Evolutionary conservation across 169 alveolate species (phyloP).

Genomic region (Eimeria brunetti): DNA sequence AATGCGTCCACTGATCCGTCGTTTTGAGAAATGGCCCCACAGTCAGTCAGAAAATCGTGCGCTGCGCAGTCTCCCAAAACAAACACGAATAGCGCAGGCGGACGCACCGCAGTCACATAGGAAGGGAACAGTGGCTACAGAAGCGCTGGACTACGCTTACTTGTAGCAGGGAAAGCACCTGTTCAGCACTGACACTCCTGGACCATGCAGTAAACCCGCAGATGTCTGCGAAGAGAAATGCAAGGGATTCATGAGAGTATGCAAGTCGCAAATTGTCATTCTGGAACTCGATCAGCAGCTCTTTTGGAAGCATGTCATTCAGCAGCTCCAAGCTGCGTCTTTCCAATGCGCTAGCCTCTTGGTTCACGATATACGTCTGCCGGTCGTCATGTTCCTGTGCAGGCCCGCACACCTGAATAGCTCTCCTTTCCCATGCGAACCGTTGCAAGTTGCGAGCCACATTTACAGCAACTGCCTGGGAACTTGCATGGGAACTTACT

Average conservation of each 20-base stretch:
- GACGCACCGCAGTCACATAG: background rate
- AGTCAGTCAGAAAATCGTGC: background rate
- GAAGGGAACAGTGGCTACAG: background rate
- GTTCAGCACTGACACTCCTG: slow-evolving; percentile 91
- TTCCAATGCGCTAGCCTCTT: slow-evolving; percentile 71
- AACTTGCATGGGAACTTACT: background rate
- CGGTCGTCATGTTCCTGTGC: slow-evolving; percentile 74
- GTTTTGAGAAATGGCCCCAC: background rate
- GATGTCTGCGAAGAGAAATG: slow-evolving; percentile 99
- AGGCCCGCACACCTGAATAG: background rate
- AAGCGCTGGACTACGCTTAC: background rate
- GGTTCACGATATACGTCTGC: slow-evolving; percentile 76
- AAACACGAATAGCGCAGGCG: background rate
- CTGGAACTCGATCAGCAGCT: slow-evolving; percentile 91
- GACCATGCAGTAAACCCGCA: slow-evolving; percentile 98
- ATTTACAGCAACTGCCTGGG: background rate
- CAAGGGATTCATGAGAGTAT: slow-evolving; percentile 92
- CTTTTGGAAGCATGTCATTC: slow-evolving; percentile 93
- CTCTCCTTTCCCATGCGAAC: background rate
- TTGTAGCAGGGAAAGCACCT: slow-evolving; percentile 66
- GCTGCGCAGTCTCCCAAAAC: background rate
- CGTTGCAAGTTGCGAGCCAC: background rate
- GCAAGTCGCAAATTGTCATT: slow-evolving; percentile 87
- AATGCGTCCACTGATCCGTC: background rate
- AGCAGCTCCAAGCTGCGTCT: slow-evolving; percentile 86